phyloP scores from a whole-genome alignment of 1,284 basidiomycete species.

The Ganoderma meredithae region DNA sequence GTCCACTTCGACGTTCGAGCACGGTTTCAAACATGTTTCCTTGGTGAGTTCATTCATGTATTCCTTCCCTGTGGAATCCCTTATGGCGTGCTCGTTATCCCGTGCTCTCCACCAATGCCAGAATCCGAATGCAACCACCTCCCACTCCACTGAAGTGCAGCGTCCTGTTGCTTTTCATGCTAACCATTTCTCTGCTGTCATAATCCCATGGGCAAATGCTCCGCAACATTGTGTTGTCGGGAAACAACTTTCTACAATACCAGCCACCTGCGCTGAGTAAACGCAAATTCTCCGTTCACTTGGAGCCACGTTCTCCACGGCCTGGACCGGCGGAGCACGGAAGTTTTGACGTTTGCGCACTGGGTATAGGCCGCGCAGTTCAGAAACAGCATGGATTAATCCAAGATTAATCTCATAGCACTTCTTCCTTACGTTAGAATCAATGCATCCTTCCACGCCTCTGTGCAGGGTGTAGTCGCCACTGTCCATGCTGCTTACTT shows the following conservation, averaged over 20 bases:
- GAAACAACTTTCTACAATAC: background rate
- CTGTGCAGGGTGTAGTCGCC: background rate
- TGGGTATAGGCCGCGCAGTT: background rate
- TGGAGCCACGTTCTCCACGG: background rate
- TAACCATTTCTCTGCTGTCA: background rate
- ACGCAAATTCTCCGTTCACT: background rate
- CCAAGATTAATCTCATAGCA: background rate
- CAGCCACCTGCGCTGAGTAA: background rate
- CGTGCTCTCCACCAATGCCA: background rate
- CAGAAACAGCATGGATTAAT: background rate
- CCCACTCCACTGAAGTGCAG: background rate
- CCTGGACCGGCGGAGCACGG: background rate
- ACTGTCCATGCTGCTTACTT: background rate
- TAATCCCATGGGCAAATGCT: background rate
- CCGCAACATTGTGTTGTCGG: background rate
- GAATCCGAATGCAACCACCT: background rate
- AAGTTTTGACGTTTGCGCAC: background rate
- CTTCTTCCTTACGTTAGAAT: constrained; percentile 9
- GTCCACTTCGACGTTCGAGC: background rate
- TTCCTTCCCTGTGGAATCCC: background rate
- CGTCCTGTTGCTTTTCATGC: background rate
- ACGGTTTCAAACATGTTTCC: background rate
- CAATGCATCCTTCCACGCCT: constrained; percentile 12
- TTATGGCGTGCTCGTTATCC: background rate
- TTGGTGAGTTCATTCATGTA: background rate